Evolutionary conservation across 2,329 filamentous ascomycete species (phyloP).

Genomic region (Penicillium brevicompactum): DNA sequence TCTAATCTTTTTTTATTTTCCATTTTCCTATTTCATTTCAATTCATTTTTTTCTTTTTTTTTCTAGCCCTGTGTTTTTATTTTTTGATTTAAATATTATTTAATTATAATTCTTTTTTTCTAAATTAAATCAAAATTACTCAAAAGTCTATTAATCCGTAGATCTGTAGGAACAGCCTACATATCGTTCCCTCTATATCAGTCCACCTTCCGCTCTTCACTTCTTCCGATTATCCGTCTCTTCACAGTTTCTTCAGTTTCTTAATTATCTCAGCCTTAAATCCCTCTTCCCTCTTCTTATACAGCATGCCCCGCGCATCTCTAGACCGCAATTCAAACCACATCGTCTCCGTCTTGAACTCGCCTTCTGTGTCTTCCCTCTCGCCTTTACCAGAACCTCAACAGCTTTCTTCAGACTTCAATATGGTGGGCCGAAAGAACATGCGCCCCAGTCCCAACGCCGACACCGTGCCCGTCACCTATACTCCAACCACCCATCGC

Average conservation of each 20-base stretch:
- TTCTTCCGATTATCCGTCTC: conserved; percentile 16
- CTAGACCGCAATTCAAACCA: conserved; percentile 24
- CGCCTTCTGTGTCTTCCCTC: conserved; percentile 19
- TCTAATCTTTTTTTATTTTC: conserved; percentile 20
- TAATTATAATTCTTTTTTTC: conserved; percentile 1
- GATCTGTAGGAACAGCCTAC: conserved; percentile 25
- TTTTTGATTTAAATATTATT: conserved; percentile 8
- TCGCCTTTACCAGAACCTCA: conserved; percentile 20
- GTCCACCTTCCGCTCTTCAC: conserved; percentile 24
- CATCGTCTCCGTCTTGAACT: conserved; percentile 24
- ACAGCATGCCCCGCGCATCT: conserved; percentile 27
- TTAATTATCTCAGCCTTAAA: conserved; percentile 7
- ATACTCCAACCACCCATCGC: conserved; percentile 53
- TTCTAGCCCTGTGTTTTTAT: background rate
- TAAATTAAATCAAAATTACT: conserved; percentile 18
- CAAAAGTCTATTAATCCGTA: conserved; percentile 26
- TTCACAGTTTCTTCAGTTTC: conserved; percentile 7
- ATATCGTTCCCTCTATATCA: conserved; percentile 27
- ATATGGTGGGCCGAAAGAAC: conserved; percentile 24
- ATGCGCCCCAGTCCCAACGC: conserved; percentile 33
- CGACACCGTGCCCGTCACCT: conserved; percentile 43
- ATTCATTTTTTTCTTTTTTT: conserved; percentile 4
- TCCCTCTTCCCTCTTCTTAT: background rate
- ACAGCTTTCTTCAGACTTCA: conserved; percentile 10
- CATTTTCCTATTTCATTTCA: conserved; percentile 17